Base-by-base conservation (phyloP, 2,329 filamentous ascomycete genomes). In the Polytolypa hystricis region DNA sequence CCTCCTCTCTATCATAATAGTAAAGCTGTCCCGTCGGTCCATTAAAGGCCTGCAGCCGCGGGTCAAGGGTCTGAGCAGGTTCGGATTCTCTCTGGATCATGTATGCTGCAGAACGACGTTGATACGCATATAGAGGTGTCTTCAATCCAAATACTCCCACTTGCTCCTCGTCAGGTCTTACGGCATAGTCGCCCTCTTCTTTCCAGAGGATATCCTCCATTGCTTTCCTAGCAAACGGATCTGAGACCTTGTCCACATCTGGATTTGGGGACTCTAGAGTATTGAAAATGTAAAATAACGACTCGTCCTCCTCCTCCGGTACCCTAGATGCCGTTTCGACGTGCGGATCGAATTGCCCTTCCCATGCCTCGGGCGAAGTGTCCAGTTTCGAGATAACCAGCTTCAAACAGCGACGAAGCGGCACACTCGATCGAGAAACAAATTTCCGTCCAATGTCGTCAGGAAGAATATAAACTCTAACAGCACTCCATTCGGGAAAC, bases 71-170 rank as follows among this genome's bases (percentile, higher is more conserved):
- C 18, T 73, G 65, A 4, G 69, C 67, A 0, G 81, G 76, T 15
- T 77, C 70, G 4, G 70, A 60, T 57, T 96, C 89, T 36, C 80
- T 77, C 53, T 91, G 80, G 12, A 94, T 61, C 86, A 96, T 95
- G 18, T 80, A 55, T 3, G 83, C 84, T 1, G 81, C 80, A 1
- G 86, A 89, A 30, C 80, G 73, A 34, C 79, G 71, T 55, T 96
- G 89, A 48, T 93, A 93, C 0, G 73, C 69, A 52, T 91, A 83
- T 0, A 95, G 64, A 0, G 61, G 61, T 0, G 84, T 83, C 39
- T 62, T 60, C 17, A 69, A 51, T 20, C 63, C 58, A 33, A 48
- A 30, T 4, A 63, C 48, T 20, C 50, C 41, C 23, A 43, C 42
- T 29, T 40, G 43, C 15, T 47, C 44, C 6, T 47, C 39, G 21